Evolutionary conservation across 139 green algal species (phyloP).

Genomic region (Asterochloris erici): DNA sequence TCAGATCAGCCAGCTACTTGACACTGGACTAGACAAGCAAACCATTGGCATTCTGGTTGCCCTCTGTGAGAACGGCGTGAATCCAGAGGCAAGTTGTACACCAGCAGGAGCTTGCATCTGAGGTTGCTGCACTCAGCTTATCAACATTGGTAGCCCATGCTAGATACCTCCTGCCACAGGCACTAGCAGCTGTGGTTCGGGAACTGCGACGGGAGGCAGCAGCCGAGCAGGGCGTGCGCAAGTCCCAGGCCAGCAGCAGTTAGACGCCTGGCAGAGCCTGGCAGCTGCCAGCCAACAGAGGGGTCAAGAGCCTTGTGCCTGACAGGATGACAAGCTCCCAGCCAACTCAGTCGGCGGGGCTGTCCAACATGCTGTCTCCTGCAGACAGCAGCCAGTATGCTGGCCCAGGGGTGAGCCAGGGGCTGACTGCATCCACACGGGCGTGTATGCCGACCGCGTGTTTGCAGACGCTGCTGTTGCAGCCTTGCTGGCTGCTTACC

Average conservation of each 20-base stretch:
- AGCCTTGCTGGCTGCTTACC: too few relatives aligned
- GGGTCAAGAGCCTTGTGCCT: too few relatives aligned
- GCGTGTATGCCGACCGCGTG: too few relatives aligned
- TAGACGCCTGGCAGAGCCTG: neutral
- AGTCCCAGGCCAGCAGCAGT: neutral
- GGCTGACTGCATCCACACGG: too few relatives aligned
- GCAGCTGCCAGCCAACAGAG: neutral
- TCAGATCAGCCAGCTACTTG: conserved; percentile 53
- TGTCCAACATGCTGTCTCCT: too few relatives aligned
- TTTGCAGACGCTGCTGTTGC: too few relatives aligned
- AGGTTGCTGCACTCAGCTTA: neutral
- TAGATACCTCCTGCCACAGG: conserved; percentile 23
- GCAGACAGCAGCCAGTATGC: too few relatives aligned
- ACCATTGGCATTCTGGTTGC: conserved; percentile 65
- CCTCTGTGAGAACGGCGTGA: conserved; percentile 71
- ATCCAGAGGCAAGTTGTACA: conserved; percentile 54
- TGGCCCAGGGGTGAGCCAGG: too few relatives aligned
- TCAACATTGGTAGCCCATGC: too few relatives aligned
- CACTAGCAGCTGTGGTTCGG: conserved; percentile 65
- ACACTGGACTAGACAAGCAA: conserved; percentile 66
- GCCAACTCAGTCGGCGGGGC: too few relatives aligned
- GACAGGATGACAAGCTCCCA: too few relatives aligned
- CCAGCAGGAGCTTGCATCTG: neutral
- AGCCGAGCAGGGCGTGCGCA: conserved; percentile 20
- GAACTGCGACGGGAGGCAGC: conserved; percentile 61